phyloP scores from a whole-genome alignment of 1,284 basidiomycete genomes.

The Xanthoconium separans region DNA sequence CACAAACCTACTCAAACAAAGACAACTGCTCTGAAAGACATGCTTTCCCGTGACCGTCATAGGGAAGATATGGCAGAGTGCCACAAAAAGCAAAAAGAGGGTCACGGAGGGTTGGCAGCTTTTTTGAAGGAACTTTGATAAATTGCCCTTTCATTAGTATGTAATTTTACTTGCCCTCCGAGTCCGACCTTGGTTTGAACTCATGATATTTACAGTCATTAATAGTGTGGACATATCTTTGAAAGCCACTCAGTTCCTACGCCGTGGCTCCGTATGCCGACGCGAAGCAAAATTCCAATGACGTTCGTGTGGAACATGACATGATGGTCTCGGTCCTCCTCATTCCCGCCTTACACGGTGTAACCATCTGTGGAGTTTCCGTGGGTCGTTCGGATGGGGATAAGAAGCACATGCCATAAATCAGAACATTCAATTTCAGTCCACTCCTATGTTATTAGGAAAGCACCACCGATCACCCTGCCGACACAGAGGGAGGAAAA shows the following conservation, averaged over 20 bases:
- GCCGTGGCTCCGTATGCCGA: neutral
- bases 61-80: slow-evolving; percentile 40
- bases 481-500: neutral
- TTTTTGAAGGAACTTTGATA: slow-evolving; percentile 50
- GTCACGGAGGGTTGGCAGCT: slow-evolving; percentile 46
- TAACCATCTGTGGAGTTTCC: neutral
- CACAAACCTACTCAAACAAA: slow-evolving; percentile 29
- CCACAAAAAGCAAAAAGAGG: slow-evolving; percentile 22
- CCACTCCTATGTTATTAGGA: neutral
- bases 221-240: neutral
- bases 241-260: neutral
- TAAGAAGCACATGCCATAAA: neutral
- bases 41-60: slow-evolving; percentile 60
- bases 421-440: neutral
- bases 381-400: neutral
- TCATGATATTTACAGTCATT: neutral
- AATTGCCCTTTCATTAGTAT: neutral
- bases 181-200: neutral
- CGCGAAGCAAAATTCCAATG: neutral
- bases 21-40: slow-evolving; percentile 52
- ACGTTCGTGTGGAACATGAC: neutral
- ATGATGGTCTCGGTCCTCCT: neutral
- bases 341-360: neutral
- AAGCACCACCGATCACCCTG: too few species aligned
- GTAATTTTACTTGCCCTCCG: neutral